phyloP scores from a whole-genome alignment of 139 green algal genomes.

The Pleodorina starrii region DNA sequence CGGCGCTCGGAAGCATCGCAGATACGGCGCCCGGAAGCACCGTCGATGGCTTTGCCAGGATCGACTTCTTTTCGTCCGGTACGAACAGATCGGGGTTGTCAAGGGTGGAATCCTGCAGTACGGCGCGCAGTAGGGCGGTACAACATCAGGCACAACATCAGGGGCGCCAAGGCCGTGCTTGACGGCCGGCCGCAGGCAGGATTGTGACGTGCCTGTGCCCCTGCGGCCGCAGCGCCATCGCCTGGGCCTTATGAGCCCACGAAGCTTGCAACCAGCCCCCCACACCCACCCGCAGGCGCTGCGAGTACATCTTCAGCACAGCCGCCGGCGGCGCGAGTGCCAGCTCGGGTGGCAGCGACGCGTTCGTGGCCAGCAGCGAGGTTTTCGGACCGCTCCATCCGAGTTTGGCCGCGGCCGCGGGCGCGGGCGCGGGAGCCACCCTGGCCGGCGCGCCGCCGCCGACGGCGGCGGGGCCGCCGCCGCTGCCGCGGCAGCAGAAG shows the following conservation, averaged over 20 bases:
- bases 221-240: too few species aligned
- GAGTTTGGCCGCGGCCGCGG: background rate
- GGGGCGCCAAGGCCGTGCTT: too few species aligned
- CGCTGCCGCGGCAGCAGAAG: slow-evolving; percentile 6
- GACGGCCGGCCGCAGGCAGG: too few species aligned
- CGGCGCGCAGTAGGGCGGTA: too few species aligned
- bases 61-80: background rate
- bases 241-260: too few species aligned
- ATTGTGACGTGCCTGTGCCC: too few species aligned
- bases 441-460: background rate
- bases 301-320: background rate
- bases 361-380: background rate
- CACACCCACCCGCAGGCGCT: background rate
- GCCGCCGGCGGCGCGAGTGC: background rate
- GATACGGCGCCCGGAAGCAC: background rate
- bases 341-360: background rate
- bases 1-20: too few species aligned
- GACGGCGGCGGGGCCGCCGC: background rate
- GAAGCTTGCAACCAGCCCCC: too few species aligned
- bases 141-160: too few species aligned
- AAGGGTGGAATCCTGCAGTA: background rate
- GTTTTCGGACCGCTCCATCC: too few species aligned
- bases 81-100: slow-evolving; percentile 27
- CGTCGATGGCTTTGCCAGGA: background rate
- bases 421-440: background rate